Percentiles rank a stretch among this genome's conserved stretches.
Evolutionary conservation across 2,329 filamentous ascomycete species (phyloP).

Genomic region (Fusarium beomiforme): DNA sequence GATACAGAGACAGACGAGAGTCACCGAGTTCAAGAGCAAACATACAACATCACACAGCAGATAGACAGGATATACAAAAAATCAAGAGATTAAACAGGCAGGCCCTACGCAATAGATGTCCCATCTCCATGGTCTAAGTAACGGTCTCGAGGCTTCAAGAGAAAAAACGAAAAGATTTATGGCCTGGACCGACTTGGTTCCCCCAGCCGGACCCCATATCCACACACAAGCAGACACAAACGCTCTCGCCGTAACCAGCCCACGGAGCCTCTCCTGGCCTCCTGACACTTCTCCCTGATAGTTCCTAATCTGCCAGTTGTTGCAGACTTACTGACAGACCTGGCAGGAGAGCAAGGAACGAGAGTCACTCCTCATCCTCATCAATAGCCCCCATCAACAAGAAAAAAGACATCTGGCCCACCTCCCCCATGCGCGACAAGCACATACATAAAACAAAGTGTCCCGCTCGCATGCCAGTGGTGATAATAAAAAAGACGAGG

Average conservation of each 20-base stretch:
- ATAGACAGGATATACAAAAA: conserved; percentile 33
- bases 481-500: conserved; percentile 45
- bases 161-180: conserved; percentile 61
- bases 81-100: conserved; percentile 47
- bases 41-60: background rate
- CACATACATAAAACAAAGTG: conserved; percentile 50
- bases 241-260: conserved; percentile 36
- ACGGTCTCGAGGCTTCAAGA: conserved; percentile 49
- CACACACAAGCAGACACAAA: conserved; percentile 41
- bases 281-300: conserved; percentile 34
- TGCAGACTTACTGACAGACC: conserved; percentile 43
- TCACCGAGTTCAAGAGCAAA: background rate
- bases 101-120: conserved; percentile 47
- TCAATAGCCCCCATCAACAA: conserved; percentile 37
- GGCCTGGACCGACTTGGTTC: conserved; percentile 51
- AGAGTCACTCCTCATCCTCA: conserved; percentile 41
- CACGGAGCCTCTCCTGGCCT: conserved; percentile 29
- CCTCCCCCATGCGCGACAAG: conserved; percentile 45
- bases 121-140: conserved; percentile 52
- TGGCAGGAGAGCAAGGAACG: conserved; percentile 36
- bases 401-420: conserved; percentile 46
- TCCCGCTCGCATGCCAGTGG: conserved; percentile 47
- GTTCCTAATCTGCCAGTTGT: conserved; percentile 44
- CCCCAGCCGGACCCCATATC: conserved; percentile 39
- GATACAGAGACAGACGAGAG: background rate